These are phyloP conservation scores for Tephrocybe rancida DNA, from an alignment of 768 basidiomycete genomes.

Conservation along the genomic window DNA sequence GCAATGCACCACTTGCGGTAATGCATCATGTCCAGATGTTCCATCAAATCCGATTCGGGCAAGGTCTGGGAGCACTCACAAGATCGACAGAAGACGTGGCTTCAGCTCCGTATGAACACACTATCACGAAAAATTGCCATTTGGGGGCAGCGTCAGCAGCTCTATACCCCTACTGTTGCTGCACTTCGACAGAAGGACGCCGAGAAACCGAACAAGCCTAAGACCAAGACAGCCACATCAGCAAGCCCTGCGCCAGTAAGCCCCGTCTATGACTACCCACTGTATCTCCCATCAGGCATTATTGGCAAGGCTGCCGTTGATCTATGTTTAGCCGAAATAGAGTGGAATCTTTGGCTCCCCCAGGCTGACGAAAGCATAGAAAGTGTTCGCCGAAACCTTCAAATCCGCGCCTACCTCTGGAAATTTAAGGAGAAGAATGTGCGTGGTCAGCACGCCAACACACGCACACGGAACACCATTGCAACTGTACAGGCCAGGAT, in stretches of 20 bases:
- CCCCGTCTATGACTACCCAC: background rate
- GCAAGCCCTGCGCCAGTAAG: too few relatives aligned
- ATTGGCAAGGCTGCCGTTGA: background rate
- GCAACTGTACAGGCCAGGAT: background rate
- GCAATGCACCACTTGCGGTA: background rate
- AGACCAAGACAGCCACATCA: too few relatives aligned
- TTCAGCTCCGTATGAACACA: conserved; percentile 10
- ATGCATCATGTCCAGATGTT: conserved; percentile 3
- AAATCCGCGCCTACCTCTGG: conserved; percentile 6
- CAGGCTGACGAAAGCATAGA: conserved; percentile 17
- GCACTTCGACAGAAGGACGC: background rate
- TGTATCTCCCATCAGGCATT: conserved; percentile 12
- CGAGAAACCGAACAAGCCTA: background rate
- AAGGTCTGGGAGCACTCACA: conserved; percentile 6
- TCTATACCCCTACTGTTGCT: conserved; percentile 15
- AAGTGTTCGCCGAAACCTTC: conserved; percentile 3
- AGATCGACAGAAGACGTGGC: conserved; percentile 8
- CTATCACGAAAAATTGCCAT: conserved; percentile 10
- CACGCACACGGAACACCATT: background rate
- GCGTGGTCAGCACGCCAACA: conserved; percentile 11
- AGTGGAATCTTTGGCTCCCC: conserved; percentile 8
- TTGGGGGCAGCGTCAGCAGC: conserved; percentile 13
- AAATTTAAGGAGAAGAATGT: conserved; percentile 9
- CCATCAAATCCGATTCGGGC: background rate
- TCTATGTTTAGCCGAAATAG: background rate